Evolutionary conservation across 2,329 filamentous ascomycete genomes (phyloP).

Genomic region (Diaporthe aspalathi): DNA sequence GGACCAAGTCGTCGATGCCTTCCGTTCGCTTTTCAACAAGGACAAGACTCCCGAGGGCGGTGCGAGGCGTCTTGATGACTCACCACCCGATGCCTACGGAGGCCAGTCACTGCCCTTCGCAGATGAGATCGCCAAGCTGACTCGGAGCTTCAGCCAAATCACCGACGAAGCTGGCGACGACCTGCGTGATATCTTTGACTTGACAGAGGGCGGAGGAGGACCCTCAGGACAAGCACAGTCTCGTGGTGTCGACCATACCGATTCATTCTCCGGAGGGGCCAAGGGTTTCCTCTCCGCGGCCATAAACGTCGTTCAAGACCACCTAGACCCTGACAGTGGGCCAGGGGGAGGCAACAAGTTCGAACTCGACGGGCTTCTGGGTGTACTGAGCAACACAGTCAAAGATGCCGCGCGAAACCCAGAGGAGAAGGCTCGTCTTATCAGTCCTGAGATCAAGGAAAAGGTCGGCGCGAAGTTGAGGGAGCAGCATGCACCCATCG

Average conservation of each 20-base stretch:
- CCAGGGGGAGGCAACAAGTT: constrained; percentile 47
- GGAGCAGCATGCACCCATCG: constrained; percentile 56
- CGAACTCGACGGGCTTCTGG: constrained; percentile 57
- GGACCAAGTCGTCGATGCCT: constrained; percentile 57
- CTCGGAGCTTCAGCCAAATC: constrained; percentile 53
- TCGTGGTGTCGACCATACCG: constrained; percentile 43
- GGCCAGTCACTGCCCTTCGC: constrained; percentile 57
- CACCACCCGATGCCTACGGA: constrained; percentile 55
- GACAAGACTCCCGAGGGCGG: constrained; percentile 42
- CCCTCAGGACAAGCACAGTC: constrained; percentile 41
- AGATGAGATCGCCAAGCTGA: constrained; percentile 56
- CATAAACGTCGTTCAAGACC: constrained; percentile 52
- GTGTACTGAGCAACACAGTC: constrained; percentile 55
- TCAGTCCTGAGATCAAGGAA: constrained; percentile 60
- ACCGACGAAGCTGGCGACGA: constrained; percentile 56
- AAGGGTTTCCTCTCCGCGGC: constrained; percentile 56
- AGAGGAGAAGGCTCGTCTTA: constrained; percentile 58
- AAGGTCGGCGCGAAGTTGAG: constrained; percentile 54
- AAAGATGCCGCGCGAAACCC: constrained; percentile 58
- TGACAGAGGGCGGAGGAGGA: constrained; percentile 51
- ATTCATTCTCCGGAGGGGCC: constrained; percentile 40
- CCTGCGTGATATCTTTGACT: constrained; percentile 56
- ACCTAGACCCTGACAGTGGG: constrained; percentile 46
- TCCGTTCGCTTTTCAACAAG: constrained; percentile 57
- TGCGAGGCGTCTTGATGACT: constrained; percentile 47